phyloP scores from a whole-genome alignment of 2,329 filamentous ascomycete species.

The Fusarium dimerum region DNA sequence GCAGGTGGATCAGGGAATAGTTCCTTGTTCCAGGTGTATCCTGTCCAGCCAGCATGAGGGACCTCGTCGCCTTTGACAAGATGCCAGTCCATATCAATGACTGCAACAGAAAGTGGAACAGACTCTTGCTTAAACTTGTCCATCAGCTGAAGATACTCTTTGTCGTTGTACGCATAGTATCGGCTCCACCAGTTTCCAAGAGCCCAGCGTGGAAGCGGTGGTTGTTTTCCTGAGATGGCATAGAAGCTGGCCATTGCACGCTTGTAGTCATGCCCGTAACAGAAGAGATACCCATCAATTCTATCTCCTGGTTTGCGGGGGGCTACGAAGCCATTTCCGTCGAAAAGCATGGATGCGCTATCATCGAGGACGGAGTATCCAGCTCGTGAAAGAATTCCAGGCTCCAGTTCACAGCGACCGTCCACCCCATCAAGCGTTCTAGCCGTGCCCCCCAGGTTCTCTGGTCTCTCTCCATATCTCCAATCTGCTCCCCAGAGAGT shows the following conservation, averaged over 20 bases:
- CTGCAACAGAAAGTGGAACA: slow-evolving; percentile 59
- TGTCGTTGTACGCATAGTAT: slow-evolving; percentile 58
- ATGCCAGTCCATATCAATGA: slow-evolving; percentile 70
- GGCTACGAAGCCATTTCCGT: slow-evolving; percentile 52
- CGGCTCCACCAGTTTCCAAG: slow-evolving; percentile 68
- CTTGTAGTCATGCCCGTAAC: slow-evolving; percentile 58
- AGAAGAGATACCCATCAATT: slow-evolving; percentile 61
- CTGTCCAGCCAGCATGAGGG: slow-evolving; percentile 46
- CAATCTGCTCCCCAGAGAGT: slow-evolving; percentile 40
- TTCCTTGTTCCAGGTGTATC: slow-evolving; percentile 62
- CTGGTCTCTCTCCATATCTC: slow-evolving; percentile 47
- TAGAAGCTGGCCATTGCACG: slow-evolving; percentile 56
- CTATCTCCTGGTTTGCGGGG: slow-evolving; percentile 47
- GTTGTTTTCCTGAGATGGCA: slow-evolving; percentile 56
- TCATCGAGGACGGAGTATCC: slow-evolving; percentile 58
- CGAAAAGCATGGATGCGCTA: slow-evolving; percentile 57
- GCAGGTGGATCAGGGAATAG: slow-evolving; percentile 50
- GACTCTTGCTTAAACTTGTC: slow-evolving; percentile 51
- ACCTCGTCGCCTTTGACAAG: slow-evolving; percentile 49
- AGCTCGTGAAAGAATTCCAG: slow-evolving; percentile 50
- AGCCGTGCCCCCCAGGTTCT: slow-evolving; percentile 48
- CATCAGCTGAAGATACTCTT: slow-evolving; percentile 59
- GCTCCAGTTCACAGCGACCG: slow-evolving; percentile 50
- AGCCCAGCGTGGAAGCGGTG: slow-evolving; percentile 56
- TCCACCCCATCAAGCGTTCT: slow-evolving; percentile 57